Evolutionary conservation across 345 rosid species (phyloP), one percentile per base, ranked within the genome.

Genomic region (Dipteronia dyeriana): DNA sequence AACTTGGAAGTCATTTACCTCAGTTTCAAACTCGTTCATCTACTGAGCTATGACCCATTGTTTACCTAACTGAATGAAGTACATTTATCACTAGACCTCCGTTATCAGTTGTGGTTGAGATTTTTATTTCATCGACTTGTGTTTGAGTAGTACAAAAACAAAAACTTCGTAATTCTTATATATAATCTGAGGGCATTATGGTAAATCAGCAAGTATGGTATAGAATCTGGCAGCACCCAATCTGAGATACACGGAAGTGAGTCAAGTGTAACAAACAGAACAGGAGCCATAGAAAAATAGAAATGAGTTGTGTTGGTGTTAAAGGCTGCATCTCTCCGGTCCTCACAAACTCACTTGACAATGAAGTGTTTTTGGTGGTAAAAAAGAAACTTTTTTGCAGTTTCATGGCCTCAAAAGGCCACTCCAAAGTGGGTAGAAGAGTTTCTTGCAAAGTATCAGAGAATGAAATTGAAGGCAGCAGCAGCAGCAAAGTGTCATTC

Each of bases 401-500:
- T 75, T 64, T 76, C 49, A 78, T 41, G 79, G 34, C 76, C 23
- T 75, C 77, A 61, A 83, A 77, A 6, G 76, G 49, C 66, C 60
- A 61, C 71, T 60, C 60, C 64, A 87, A 68, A 72, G 68, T 75
- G 79, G 68, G 79, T 20, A 53, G 79, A 81, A 53, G 79, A 82
- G 73, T 92, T 45, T 76, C 82, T 20, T 87, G 90, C 78, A 79
- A 73, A 66, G 20, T 87, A 65, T 77, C 92, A n/a, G 90, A 74
- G 49, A 80, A 76, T 74, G 92, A 85, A 71, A 71, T 73, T 54
- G 83, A 76, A 59, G 86, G 79, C 51, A 79, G 63, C 57, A 53
- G 57, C 10, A 59, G 70, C 23, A 59, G 70, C 68, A 74, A 78
- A 8, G 72, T 75, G 19, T 84, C 89, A 5, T 80, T 81, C 17